These are phyloP conservation scores for Exserohilum turcica DNA, from an alignment of 2,329 filamentous ascomycete species.

Conservation along the genomic window DNA sequence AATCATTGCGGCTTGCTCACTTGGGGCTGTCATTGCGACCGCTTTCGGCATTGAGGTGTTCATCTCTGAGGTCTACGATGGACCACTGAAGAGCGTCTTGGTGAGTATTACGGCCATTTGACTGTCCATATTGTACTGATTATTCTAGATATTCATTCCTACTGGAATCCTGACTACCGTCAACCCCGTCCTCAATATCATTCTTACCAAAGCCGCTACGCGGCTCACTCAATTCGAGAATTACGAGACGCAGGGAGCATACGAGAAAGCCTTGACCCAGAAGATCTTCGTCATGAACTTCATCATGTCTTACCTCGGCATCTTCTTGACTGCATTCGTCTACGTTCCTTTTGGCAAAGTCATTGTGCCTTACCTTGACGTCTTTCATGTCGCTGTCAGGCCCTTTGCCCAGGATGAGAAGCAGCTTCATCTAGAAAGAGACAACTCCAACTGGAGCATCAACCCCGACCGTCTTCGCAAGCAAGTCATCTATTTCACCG, in stretches of 20 bases:
- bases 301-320: conserved; percentile 90
- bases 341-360: conserved; percentile 89
- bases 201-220: conserved; percentile 78
- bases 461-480: conserved; percentile 82
- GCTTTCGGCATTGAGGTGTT: conserved; percentile 96
- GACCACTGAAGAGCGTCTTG: conserved; percentile 82
- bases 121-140: not conserved
- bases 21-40: conserved; percentile 81
- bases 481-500: conserved; percentile 94
- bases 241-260: conserved; percentile 83
- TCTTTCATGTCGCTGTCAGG: conserved; percentile 76
- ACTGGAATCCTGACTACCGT: conserved; percentile 83
- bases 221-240: conserved; percentile 84
- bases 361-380: conserved; percentile 82
- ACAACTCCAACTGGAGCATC: conserved; percentile 72
- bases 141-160: conserved; percentile 75
- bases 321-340: conserved; percentile 85
- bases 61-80: conserved; percentile 90
- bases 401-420: conserved; percentile 78
- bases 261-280: conserved; percentile 81
- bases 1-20: conserved; percentile 68
- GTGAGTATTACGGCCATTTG: conserved; percentile 56
- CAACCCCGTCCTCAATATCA: conserved; percentile 75
- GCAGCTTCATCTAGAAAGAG: conserved; percentile 57
- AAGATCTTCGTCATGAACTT: conserved; percentile 98